A percentile compares a stretch with the other conserved stretches of the same genome.
Evolutionary conservation across 768 basidiomycete genomes (phyloP).

Genomic region (Suillus occidentalis): DNA sequence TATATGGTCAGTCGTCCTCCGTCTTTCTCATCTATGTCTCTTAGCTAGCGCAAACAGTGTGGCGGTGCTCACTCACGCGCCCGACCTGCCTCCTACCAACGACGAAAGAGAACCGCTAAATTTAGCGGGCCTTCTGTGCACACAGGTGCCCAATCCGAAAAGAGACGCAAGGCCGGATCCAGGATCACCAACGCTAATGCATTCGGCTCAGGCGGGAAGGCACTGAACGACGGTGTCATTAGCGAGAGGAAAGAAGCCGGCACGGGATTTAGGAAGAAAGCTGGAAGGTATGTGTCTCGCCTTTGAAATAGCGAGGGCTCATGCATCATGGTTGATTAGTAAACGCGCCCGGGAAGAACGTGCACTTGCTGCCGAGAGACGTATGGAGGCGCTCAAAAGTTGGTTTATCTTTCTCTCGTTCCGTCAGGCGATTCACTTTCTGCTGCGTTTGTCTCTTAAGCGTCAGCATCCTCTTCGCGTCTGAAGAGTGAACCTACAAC

Average conservation of each 20-base stretch:
- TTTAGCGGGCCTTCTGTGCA: conserved; percentile 48
- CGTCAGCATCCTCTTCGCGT: conserved; percentile 10
- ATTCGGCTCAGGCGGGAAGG: conserved; percentile 58
- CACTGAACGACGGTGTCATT: conserved; percentile 44
- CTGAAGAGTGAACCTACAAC: conserved; percentile 14
- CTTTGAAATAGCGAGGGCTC: conserved; percentile 1
- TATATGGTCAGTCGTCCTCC: conserved; percentile 55
- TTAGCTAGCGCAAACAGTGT: conserved; percentile 47
- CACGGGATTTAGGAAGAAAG: conserved; percentile 70
- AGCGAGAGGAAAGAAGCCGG: conserved; percentile 44
- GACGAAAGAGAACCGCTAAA: conserved; percentile 31
- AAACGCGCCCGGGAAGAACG: conserved; percentile 80
- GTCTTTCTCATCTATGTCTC: not conserved
- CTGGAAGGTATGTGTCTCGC: conserved; percentile 49
- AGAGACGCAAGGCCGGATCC: conserved; percentile 69
- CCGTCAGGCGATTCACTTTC: not conserved
- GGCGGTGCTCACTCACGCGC: conserved; percentile 73
- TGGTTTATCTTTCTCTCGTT: conserved; percentile 24
- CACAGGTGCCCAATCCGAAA: conserved; percentile 62
- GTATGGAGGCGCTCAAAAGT: conserved; percentile 49
- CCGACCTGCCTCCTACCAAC: conserved; percentile 49
- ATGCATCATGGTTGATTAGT: conserved; percentile 36
- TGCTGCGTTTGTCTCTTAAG: not conserved
- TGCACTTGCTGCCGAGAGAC: conserved; percentile 69
- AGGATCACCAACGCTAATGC: conserved; percentile 61